phyloP scores from a whole-genome alignment of 176 grass and related monocot species.

The Eragrostis curvula region DNA sequence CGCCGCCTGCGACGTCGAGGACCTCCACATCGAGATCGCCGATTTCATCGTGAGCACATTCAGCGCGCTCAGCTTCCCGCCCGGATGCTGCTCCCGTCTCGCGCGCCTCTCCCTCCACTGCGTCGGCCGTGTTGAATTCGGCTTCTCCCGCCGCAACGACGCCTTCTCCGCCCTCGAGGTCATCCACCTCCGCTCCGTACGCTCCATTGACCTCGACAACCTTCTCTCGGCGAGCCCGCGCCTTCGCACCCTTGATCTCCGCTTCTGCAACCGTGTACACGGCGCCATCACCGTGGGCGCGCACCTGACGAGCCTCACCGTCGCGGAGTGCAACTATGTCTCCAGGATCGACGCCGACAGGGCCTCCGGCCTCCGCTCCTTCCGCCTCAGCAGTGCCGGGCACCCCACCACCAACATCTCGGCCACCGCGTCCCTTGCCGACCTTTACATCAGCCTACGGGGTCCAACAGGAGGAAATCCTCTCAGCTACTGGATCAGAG shows the following conservation, averaged over 20 bases:
- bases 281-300: background rate
- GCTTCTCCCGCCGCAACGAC: slow-evolving; percentile 1
- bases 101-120: slow-evolving; percentile 31
- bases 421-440: slow-evolving; percentile 17
- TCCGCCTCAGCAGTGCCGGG: slow-evolving; percentile 30
- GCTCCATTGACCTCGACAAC: background rate
- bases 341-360: background rate
- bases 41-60: background rate
- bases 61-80: slow-evolving; percentile 6
- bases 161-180: slow-evolving; percentile 32
- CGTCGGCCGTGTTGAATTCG: background rate
- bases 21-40: slow-evolving; percentile 33
- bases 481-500: background rate
- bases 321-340: slow-evolving; percentile 26
- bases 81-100: slow-evolving; percentile 27
- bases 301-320: slow-evolving; percentile 38
- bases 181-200: slow-evolving; percentile 26
- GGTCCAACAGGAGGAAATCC: no score
- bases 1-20: slow-evolving; percentile 35
- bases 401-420: slow-evolving; percentile 33
- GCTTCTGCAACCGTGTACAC: slow-evolving; percentile 9
- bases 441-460: slow-evolving; percentile 41
- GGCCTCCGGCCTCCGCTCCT: slow-evolving; percentile 37
- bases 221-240: slow-evolving; percentile 26
- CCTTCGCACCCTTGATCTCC: slow-evolving; percentile 53